A percentile compares a stretch with the other conserved stretches of the same genome.
These are phyloP conservation scores for Chlorella sp. DNA, from an alignment of 139 green algal species.

Conservation along the genomic window DNA sequence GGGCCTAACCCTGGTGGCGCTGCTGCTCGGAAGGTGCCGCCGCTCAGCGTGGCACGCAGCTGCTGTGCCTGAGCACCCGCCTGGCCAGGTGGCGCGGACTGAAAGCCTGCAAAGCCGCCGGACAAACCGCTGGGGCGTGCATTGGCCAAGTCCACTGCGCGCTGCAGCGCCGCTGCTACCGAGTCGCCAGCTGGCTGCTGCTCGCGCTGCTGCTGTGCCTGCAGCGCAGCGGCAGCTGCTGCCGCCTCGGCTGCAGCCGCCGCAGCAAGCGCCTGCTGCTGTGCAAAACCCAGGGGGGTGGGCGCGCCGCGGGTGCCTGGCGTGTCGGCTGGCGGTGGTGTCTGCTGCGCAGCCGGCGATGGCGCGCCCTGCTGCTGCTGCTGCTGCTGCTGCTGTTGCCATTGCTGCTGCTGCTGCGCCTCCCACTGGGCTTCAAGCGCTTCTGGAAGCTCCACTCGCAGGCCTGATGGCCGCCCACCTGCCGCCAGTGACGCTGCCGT, in stretches of 20 bases:
- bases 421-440: not conserved
- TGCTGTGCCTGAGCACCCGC: too few species aligned
- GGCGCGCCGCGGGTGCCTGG: not conserved
- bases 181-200: not conserved
- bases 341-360: not conserved
- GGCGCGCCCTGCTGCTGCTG: not conserved
- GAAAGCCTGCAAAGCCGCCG: not conserved
- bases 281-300: not conserved
- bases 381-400: too few species aligned
- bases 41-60: not conserved
- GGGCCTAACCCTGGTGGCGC: not conserved
- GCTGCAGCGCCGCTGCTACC: conserved; percentile 25
- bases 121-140: too few species aligned
- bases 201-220: not conserved
- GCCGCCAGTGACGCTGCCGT: not conserved
- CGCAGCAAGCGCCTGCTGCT: not conserved
- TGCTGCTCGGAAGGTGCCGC: not conserved
- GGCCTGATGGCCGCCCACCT: not conserved
- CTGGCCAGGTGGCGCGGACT: not conserved
- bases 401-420: not conserved
- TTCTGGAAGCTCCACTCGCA: conserved; percentile 11
- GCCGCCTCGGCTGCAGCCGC: not conserved
- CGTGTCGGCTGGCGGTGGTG: not conserved
- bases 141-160: conserved; percentile 1
- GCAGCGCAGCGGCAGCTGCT: not conserved